These are phyloP conservation scores for Chlamydomonas incerta DNA, from an alignment of 139 green algal species.

Conservation along the genomic window DNA sequence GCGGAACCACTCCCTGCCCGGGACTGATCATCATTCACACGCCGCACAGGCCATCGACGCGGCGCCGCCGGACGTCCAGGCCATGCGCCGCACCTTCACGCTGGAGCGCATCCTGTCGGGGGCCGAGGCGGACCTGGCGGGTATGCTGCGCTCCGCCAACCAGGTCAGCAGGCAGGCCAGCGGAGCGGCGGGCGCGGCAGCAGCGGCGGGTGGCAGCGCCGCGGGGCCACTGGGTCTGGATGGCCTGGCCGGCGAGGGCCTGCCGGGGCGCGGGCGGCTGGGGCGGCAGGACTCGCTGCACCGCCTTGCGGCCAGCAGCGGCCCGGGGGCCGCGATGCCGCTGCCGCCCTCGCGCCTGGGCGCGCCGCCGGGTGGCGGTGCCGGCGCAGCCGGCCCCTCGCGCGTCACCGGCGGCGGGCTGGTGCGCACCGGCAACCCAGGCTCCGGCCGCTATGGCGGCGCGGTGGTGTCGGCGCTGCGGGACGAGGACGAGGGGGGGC, in stretches of 20 bases:
- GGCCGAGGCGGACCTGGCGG: slow-evolving; percentile 8
- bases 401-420: background rate
- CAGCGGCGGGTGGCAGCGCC: background rate
- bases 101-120: slow-evolving; percentile 47
- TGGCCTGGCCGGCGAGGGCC: too few relatives aligned
- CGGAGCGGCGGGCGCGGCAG: background rate
- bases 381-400: background rate
- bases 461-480: background rate
- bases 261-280: too few relatives aligned
- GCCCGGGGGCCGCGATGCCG: background rate
- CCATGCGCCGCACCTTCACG: slow-evolving; percentile 41
- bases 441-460: slow-evolving; percentile 14
- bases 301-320: too few relatives aligned
- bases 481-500: background rate
- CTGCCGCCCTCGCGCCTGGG: background rate
- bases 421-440: too few relatives aligned
- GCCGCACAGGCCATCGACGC: slow-evolving; percentile 20
- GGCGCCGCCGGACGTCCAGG: slow-evolving; percentile 28
- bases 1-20: too few relatives aligned
- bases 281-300: background rate
- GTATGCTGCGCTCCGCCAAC: background rate
- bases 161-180: too few relatives aligned
- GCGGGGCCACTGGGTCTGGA: too few relatives aligned
- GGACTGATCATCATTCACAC: too few relatives aligned
- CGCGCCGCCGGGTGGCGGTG: background rate